Base-by-base conservation (phyloP, 495 filamentous ascomycete genomes). In the Xylaria telfairii region DNA sequence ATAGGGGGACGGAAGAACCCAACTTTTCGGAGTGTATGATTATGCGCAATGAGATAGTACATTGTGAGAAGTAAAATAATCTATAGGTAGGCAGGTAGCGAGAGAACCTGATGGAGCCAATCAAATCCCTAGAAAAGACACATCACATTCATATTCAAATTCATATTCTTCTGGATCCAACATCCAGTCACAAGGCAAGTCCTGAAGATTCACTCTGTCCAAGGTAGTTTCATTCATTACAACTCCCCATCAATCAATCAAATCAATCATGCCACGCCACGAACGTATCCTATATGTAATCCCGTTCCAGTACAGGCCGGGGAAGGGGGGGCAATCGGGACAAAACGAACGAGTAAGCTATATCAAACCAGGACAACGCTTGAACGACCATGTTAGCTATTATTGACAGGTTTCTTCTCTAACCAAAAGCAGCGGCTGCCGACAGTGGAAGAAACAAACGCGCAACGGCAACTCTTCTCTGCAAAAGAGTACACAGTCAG, bases 261-360 rank as follows among this genome's bases (percentile, higher is more conserved):
- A 47, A n/a, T n/a, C 47, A 37, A 63, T 1, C 12, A 34, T n/a
- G n/a, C 60, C 60, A 32, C 26, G 26, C 24, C 51, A 46, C 9
- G 19, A 24, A 63, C 60, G 60, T 63, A 63, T 63, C 60, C 37
- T 63, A 63, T 63, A 47, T 63, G 60, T 63, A 62, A 63, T 46
- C 24, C 60, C 39, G 51, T 54, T 54, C 51, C 51, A 53, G 15
- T 53, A 53, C 49, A 28, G 21, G 24, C 24, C 8, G 26, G 26
- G 51, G 51, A 4, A 4, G 24, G 26, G 26, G 51, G 51, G 12
- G 12, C 5, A 30, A 54, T 30, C 51, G 51, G 51, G 51, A 17
- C 26, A 54, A 65, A 64, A 44, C 15, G 37, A 65, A 71, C 61
- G n/a, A 60, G 60, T 57, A 68, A 71, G 64, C 62, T 39, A 67